A percentile compares a stretch with the other conserved stretches of the same genome.
These are phyloP conservation scores for Hypoxylon sp. DNA, from an alignment of 2,329 filamentous ascomycete species.

Conservation along the genomic window DNA sequence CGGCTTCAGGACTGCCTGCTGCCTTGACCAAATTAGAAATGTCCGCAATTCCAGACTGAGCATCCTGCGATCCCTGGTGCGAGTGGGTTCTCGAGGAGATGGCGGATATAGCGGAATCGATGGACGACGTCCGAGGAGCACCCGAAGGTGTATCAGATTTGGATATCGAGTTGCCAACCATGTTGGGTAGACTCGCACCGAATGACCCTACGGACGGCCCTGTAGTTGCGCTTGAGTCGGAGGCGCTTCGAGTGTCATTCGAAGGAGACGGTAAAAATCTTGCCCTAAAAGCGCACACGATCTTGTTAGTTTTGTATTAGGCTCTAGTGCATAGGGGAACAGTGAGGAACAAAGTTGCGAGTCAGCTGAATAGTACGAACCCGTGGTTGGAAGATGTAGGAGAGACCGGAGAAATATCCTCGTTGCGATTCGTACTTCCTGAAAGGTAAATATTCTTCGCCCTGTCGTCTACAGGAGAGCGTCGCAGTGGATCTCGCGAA, in stretches of 20 bases:
- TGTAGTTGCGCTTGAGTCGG: slow-evolving; percentile 60
- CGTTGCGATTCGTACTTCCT: slow-evolving; percentile 31
- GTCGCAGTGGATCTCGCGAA: slow-evolving; percentile 31
- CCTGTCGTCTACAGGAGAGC: slow-evolving; percentile 29
- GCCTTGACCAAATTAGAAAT: slow-evolving; percentile 84
- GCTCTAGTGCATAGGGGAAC: slow-evolving; percentile 2
- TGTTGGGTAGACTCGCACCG: slow-evolving; percentile 59
- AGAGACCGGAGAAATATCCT: slow-evolving; percentile 47
- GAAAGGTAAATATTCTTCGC: slow-evolving; percentile 28
- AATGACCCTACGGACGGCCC: slow-evolving; percentile 61
- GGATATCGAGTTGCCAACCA: slow-evolving; percentile 64
- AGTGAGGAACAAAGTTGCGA: not conserved
- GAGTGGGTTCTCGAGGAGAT: slow-evolving; percentile 74
- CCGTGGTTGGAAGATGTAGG: slow-evolving; percentile 40
- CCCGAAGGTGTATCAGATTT: slow-evolving; percentile 60
- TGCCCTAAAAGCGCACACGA: slow-evolving; percentile 47
- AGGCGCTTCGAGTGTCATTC: slow-evolving; percentile 67
- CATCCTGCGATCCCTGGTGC: slow-evolving; percentile 72
- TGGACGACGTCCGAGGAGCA: slow-evolving; percentile 82
- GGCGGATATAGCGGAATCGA: slow-evolving; percentile 91
- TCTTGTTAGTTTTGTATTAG: slow-evolving; percentile 21
- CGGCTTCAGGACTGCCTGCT: slow-evolving; percentile 89
- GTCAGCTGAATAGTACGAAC: slow-evolving; percentile 41
- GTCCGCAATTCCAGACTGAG: slow-evolving; percentile 76
- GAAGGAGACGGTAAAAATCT: slow-evolving; percentile 54